Conservation (phyloP, 805 yeast genomes). For the Kluyveromyces nonfermentans region DNA sequence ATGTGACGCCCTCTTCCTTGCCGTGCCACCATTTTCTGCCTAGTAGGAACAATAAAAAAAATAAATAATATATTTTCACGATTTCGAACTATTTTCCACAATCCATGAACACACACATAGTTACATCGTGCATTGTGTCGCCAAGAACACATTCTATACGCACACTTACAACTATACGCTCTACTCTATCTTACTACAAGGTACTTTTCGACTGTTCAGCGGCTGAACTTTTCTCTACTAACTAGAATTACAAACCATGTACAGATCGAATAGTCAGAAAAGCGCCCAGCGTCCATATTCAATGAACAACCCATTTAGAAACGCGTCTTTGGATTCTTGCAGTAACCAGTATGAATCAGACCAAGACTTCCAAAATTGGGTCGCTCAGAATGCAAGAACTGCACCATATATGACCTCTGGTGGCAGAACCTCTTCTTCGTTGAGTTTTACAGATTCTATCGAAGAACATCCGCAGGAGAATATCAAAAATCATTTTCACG, state of each 20-base stretch:
- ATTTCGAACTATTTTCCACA: background rate
- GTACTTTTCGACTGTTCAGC: background rate
- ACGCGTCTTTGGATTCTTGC: slow-evolving; percentile 29
- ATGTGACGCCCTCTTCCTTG: no score
- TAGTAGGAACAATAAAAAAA: no score
- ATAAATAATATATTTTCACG: background rate
- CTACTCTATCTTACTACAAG: background rate
- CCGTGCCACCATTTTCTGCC: no score
- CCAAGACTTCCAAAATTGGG: slow-evolving; percentile 50
- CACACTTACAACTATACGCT: background rate
- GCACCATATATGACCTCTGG: slow-evolving; percentile 7
- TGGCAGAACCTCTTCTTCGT: slow-evolving; percentile 32
- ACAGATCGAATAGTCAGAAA: slow-evolving; percentile 17
- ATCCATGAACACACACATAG: background rate
- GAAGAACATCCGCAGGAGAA: slow-evolving; percentile 24
- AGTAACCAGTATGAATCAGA: slow-evolving; percentile 22
- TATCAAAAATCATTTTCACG: slow-evolving; percentile 1
- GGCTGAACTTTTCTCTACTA: background rate
- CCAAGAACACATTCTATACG: no score
- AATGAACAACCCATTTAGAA: slow-evolving; percentile 66
- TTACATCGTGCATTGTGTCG: no score
- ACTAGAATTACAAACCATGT: slow-evolving; percentile 7
- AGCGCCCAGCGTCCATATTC: slow-evolving; percentile 37
- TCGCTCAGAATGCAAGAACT: slow-evolving; percentile 21
- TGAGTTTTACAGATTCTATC: slow-evolving; percentile 35